phyloP scores from a whole-genome alignment of 2,329 filamentous ascomycete genomes.

The Lasiodiplodia theobromae region DNA sequence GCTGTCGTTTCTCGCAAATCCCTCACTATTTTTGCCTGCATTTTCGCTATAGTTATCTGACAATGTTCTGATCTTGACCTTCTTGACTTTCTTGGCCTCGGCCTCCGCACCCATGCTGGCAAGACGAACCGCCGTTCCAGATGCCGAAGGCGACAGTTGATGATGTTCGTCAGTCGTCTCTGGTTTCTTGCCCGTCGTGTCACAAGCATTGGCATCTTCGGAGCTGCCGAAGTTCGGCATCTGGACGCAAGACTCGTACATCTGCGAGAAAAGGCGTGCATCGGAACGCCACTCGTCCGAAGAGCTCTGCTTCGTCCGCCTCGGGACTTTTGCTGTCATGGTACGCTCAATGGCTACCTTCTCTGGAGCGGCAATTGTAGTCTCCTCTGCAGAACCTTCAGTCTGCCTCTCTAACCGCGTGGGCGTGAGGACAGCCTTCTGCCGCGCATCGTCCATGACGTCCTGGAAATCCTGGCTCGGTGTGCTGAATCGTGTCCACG shows the following conservation, averaged over 20 bases:
- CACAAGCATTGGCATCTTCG: conserved; percentile 6
- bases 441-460: background rate
- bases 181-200: background rate
- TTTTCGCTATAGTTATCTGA: background rate
- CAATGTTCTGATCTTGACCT: background rate
- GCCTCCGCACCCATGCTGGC: conserved; percentile 2
- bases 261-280: conserved; percentile 44
- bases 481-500: conserved; percentile 11
- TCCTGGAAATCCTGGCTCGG: conserved; percentile 11
- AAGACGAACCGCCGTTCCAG: background rate
- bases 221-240: conserved; percentile 27
- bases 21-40: conserved; percentile 32
- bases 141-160: background rate
- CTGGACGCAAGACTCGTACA: conserved; percentile 45
- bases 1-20: conserved; percentile 40
- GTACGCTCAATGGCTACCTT: background rate
- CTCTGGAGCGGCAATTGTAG: background rate
- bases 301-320: background rate
- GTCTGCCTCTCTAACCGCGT: background rate
- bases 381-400: background rate
- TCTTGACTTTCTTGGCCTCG: background rate
- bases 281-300: conserved; percentile 29
- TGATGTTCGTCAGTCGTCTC: background rate
- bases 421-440: background rate
- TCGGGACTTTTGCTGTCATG: background rate